These are phyloP conservation scores for Stentor roeselii DNA, from an alignment of 73 alveolate genomes.

Conservation along the genomic window DNA sequence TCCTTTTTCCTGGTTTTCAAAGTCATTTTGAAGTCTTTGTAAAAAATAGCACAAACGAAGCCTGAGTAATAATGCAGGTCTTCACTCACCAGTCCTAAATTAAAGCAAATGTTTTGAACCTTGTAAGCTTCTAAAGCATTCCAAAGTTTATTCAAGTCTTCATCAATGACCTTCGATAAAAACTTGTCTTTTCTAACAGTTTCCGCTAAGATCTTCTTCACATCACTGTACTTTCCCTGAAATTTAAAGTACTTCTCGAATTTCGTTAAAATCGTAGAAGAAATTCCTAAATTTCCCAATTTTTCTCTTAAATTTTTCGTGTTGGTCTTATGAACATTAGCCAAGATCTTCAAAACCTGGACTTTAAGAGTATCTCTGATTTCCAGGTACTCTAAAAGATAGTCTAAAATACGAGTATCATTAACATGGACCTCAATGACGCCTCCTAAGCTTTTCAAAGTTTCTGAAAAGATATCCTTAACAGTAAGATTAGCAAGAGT, in stretches of 20 bases:
- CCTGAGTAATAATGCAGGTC: conserved; percentile 19
- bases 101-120: not conserved
- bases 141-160: not conserved
- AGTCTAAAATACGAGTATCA: not conserved
- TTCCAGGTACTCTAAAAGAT: not conserved
- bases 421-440: not conserved
- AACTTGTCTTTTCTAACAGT: not conserved
- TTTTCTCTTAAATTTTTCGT: not conserved
- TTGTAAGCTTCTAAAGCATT: not conserved
- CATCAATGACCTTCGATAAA: not conserved
- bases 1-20: not conserved
- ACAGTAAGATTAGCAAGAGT: not conserved
- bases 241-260: not conserved
- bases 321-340: not conserved
- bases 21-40: not conserved
- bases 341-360: not conserved
- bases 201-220: not conserved
- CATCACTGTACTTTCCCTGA: not conserved
- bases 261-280: not conserved
- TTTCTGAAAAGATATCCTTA: not conserved
- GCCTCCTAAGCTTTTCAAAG: not conserved
- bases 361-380: not conserved
- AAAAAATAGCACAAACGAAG: not conserved
- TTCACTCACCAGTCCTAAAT: conserved; percentile 8
- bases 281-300: not conserved